Conservation (phyloP, 2,329 filamentous ascomycete genomes). For the Ophiocordyceps camponoti-floridani region DNA sequence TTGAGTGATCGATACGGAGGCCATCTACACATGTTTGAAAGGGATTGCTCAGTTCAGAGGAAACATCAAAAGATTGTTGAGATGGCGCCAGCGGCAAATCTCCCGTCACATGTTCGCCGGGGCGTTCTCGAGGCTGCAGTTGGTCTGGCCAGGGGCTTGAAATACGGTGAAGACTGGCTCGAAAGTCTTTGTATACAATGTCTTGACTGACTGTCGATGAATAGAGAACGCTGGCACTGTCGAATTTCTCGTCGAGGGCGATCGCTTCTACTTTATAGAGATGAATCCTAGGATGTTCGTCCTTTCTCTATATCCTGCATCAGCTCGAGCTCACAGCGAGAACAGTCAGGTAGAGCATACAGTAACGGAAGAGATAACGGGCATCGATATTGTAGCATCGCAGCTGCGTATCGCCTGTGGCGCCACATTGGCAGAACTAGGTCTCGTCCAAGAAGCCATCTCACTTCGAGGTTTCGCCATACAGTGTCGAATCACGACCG, state of each 20-base stretch:
- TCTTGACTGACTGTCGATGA: neutral
- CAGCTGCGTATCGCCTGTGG: slow-evolving; percentile 23
- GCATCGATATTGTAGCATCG: neutral
- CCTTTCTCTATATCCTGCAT: neutral
- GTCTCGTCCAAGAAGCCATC: slow-evolving; percentile 90
- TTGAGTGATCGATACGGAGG: slow-evolving; percentile 20
- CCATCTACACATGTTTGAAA: slow-evolving; percentile 18
- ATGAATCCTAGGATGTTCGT: slow-evolving; percentile 19
- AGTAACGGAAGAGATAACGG: slow-evolving; percentile 4
- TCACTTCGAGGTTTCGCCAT: slow-evolving; percentile 67
- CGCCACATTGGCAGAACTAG: slow-evolving; percentile 80
- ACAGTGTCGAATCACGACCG: slow-evolving; percentile 96
- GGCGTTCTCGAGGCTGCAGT: slow-evolving; percentile 14
- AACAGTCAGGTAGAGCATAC: slow-evolving; percentile 22
- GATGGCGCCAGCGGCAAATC: slow-evolving; percentile 9
- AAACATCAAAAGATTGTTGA: slow-evolving; percentile 29
- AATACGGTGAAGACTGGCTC: slow-evolving; percentile 6
- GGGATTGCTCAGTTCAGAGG: slow-evolving; percentile 27
- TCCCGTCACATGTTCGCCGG: slow-evolving; percentile 8
- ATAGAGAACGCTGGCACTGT: slow-evolving; percentile 19
- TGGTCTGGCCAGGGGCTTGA: slow-evolving; percentile 11
- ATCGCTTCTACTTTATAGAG: slow-evolving; percentile 24
- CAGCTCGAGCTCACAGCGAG: neutral
- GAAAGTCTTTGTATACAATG: neutral
- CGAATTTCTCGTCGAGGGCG: slow-evolving; percentile 19